Base-by-base conservation (phyloP, 305 asterid genomes). In the Vinca major region DNA sequence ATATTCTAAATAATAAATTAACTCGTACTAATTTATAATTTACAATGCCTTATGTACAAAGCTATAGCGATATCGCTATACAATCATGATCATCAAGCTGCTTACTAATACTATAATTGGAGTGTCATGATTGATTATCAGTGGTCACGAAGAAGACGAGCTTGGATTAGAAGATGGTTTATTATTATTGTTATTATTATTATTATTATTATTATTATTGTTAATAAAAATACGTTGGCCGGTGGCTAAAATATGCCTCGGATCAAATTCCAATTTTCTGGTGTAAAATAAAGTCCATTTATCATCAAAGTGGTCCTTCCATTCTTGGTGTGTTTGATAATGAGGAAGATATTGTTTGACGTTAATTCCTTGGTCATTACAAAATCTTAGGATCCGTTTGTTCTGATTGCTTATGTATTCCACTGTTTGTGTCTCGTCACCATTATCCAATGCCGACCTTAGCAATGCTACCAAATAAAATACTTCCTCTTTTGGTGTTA, bases 321-420 rank as follows among this genome's bases (percentile, higher is more conserved):
- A 89, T 71, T 86, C 85, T 70, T 73, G 73, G 14, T 74, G 86
- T n/a, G 88, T 83, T 53, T 79, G 79, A 78, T 89, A 89, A 65
- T 89, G 89, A 40, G 96, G 95, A 49, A 89, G 92, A 77, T 89
- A 89, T 53, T 89, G 95, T 78, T 88, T 89, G 7, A 72, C 73
- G 20, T 78, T 16, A 68, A 89, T 88, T 6, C 74, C 82, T 0
- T 74, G 62, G 1, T 84, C 83, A 4, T 77, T 19, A 53, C 96
- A 89, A 36, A 89, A 89, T 53, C 76, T 72, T 21, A 89, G 61
- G 41, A 89, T 85, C 54, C 70, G 72, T 7, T 72, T 70, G 69
- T 88, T 89, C 69, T 87, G 92, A 74, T 79, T 67, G 53, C 75
- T 83, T 55, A 89, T 70, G 66, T 81, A 78, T 3, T 86, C 81